Base-by-base conservation (phyloP, 2,329 filamentous ascomycete genomes). In the Cercospora sesami region DNA sequence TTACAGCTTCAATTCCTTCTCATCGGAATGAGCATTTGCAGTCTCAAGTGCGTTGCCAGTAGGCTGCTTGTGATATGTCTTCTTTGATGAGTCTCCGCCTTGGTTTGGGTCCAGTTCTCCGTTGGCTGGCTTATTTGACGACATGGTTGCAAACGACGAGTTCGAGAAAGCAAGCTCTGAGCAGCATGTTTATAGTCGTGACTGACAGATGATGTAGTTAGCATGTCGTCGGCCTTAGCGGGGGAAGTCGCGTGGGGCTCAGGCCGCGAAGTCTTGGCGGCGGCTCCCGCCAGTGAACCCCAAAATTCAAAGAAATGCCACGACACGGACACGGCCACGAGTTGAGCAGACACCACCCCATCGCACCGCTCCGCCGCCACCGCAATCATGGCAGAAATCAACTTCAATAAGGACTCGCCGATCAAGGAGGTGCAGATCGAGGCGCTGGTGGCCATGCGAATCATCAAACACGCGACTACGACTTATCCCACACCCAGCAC, bases 401-500 rank as follows among this genome's bases (percentile, higher is more conserved):
- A 69, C 5, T 45, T 39, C n/a, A 57, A 68, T 39, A 71, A 71
- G 53, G 73, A 74, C 91, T 82, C 91, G 90, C 75, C 76, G 31
- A 63, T 78, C 58, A 71, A 67, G 86, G 87, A 92, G 82, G 92
- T 97, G 77, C 93, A 96, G 85, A 90, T 98, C 79, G 94, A 97
- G 86, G 93, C 94, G 78, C 86, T 98, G 86, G 94, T 96, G 78
- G 92, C 96, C 75, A 94, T 97, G 91, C 97, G 97, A 86, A 94
- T 98, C 80, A 94, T 96, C 82, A 97, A 96, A 84, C 94, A 97
- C 85, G 93, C 92, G 84, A 91, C 93, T 67, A 88, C 91, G 76
- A 87, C 87, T 64, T 97, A 97, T 83, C 94, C 94, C 60, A 94
- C 93, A 63, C 90, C 90, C 66, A 93, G 93, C 66, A 97, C 94